phyloP scores from a whole-genome alignment of 805 yeast genomes.

The Naumovozyma baii region DNA sequence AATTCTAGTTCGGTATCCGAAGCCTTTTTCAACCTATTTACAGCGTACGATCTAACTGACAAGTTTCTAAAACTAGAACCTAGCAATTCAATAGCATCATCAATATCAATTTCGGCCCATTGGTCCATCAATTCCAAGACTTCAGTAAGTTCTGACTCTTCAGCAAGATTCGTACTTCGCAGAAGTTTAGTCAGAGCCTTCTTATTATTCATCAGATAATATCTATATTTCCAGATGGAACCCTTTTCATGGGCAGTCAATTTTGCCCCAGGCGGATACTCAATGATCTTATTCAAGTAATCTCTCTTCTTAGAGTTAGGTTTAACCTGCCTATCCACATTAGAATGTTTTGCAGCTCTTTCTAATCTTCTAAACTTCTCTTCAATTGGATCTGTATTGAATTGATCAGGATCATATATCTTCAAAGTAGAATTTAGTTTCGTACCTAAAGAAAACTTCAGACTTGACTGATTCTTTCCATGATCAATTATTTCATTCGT shows the following conservation, averaged over 20 bases:
- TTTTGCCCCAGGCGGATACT: constrained; percentile 75
- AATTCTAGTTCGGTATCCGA: constrained; percentile 70
- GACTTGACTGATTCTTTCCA: constrained; percentile 26
- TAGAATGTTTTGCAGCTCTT: constrained; percentile 67
- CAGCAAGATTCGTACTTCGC: constrained; percentile 82
- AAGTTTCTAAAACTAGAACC: constrained; percentile 69
- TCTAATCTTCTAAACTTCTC: constrained; percentile 76
- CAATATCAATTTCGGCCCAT: constrained; percentile 71
- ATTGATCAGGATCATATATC: constrained; percentile 64
- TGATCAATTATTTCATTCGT: constrained; percentile 19
- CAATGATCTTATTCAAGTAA: constrained; percentile 56
- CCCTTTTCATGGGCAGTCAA: constrained; percentile 77
- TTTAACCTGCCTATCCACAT: constrained; percentile 73
- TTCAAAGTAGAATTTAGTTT: constrained; percentile 27
- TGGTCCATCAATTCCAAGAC: constrained; percentile 61
- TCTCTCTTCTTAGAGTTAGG: constrained; percentile 80
- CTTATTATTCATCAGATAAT: constrained; percentile 60
- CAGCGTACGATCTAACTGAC: constrained; percentile 78
- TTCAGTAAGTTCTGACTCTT: constrained; percentile 68
- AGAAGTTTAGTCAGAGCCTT: constrained; percentile 70
- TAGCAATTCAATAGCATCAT: constrained; percentile 76
- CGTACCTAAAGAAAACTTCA: constrained; percentile 20
- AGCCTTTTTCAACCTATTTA: constrained; percentile 68
- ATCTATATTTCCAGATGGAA: constrained; percentile 83
- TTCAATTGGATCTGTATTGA: constrained; percentile 72